Evolutionary conservation across 352 stramenopile genomes (phyloP).

Genomic region (Phytophthora capsici): DNA sequence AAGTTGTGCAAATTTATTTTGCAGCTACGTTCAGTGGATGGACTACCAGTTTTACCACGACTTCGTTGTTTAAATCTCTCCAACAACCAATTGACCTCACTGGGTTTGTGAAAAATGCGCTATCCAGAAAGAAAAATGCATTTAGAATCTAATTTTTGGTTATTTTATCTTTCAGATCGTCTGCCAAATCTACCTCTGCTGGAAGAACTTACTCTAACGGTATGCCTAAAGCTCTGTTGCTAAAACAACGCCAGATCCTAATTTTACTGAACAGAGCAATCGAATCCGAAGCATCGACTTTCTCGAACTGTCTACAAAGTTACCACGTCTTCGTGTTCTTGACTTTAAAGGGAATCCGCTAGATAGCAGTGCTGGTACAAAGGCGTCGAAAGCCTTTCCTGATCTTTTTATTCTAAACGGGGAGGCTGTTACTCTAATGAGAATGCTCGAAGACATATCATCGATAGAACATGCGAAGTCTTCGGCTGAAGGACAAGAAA

Average conservation of each 20-base stretch:
- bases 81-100: constrained; percentile 50
- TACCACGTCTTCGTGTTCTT: constrained; percentile 59
- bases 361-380: constrained; percentile 15
- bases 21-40: constrained; percentile 55
- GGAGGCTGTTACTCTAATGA: constrained; percentile 53
- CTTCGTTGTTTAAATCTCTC: constrained; percentile 58
- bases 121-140: not conserved
- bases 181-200: constrained; percentile 48
- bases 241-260: not conserved
- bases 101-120: constrained; percentile 39
- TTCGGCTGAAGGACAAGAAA: not conserved
- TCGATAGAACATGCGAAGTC: constrained; percentile 4
- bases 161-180: constrained; percentile 33
- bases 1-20: not conserved
- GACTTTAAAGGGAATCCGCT: constrained; percentile 50
- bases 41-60: constrained; percentile 47
- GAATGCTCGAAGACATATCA: constrained; percentile 25
- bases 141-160: not conserved
- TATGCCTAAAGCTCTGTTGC: constrained; percentile 12
- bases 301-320: constrained; percentile 35
- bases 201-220: constrained; percentile 61
- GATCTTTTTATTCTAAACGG: constrained; percentile 61
- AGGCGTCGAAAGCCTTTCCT: constrained; percentile 40
- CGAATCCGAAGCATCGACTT: constrained; percentile 58
- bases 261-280: constrained; percentile 52